These are phyloP conservation scores for Dendrobium nobile DNA, from an alignment of 106 monocot species.

Conservation along the genomic window DNA sequence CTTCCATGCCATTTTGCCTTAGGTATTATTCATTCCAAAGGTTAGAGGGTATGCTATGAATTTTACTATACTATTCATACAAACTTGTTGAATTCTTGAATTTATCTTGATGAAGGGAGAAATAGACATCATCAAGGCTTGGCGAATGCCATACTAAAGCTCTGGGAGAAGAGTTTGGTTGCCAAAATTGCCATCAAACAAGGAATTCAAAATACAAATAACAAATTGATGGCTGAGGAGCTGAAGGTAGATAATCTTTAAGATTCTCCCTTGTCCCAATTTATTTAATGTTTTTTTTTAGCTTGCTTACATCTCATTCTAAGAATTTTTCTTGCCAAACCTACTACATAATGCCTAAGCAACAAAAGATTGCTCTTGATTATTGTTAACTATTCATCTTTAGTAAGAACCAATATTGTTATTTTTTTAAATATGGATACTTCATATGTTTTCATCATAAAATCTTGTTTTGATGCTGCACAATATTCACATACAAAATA, in stretches of 20 bases:
- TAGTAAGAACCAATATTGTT: background rate
- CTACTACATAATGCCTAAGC: background rate
- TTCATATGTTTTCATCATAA: background rate
- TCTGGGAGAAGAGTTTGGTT: conserved; percentile 92
- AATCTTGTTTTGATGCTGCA: background rate
- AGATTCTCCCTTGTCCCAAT: background rate
- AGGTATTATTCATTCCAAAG: conserved; percentile 37
- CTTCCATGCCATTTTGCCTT: conserved; percentile 98
- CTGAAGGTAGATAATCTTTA: conserved; percentile 49
- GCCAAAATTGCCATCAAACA: conserved; percentile 97
- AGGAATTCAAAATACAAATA: conserved; percentile 96
- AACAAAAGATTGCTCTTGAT: background rate
- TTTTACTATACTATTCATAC: conserved; percentile 8
- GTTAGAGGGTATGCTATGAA: background rate
- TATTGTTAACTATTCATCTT: background rate
- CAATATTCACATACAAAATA: background rate
- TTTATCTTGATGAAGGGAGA: conserved; percentile 62
- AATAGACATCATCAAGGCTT: conserved; percentile 93
- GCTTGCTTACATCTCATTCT: background rate
- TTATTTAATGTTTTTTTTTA: background rate
- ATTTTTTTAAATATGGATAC: background rate
- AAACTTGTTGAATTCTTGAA: conserved; percentile 1
- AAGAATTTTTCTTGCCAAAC: background rate
- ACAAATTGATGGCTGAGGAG: conserved; percentile 96
- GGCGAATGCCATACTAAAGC: conserved; percentile 82